Evolutionary conservation across 2,329 filamentous ascomycete genomes (phyloP), one percentile per base, ranked within the genome.

Genomic region (Penicillium sp.): DNA sequence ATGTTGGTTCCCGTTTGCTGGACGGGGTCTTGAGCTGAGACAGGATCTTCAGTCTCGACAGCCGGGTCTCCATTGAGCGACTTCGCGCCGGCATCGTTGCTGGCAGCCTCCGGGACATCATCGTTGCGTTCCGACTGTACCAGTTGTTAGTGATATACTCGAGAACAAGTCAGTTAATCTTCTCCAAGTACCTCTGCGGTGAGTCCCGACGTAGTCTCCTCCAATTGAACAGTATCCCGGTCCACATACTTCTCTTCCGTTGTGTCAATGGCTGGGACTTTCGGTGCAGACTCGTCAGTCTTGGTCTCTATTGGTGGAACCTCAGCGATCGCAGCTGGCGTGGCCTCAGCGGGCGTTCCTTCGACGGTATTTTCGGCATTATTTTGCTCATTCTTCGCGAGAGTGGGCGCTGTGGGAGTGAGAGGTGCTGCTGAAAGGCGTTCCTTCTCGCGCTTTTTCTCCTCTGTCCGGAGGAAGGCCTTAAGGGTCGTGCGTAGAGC

Each of bases 401-500:
- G 59, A n/a, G 64, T 58, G 42, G 61, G 54, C 34, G 62, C 51
- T 34, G 61, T 59, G 23, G 69, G 59, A 16, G 62, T 61, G 13
- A 60, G 61, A 10, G 75, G 70, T 21, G 74, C 68, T 3, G 65
- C 59, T 1, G 68, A 64, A 31, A 68, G 63, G 47, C 82, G 80
- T 41, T 79, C 79, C 46, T 84, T 82, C 64, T 92, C 88, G 57
- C 88, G 83, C 74, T 95, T 95, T 80, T 95, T 95, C 72, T 95
- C 89, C 62, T 91, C 89, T 0, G 88, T 95, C 65, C 92, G 89
- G 45, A 99, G 75, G 67, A 95, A 99, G 12, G 94, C 89, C 62
- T 89, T 88, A 61, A 97, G 87, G 1, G 94, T 99, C 24, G 89
- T 94, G 60, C 94, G 87, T n/a, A 97, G 79, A 26, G 88, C 85